Percentiles rank a stretch among this genome's conserved stretches.
These are phyloP conservation scores for Maudiozyma pseudohumilis DNA, from an alignment of 805 yeast genomes.

Conservation along the genomic window DNA sequence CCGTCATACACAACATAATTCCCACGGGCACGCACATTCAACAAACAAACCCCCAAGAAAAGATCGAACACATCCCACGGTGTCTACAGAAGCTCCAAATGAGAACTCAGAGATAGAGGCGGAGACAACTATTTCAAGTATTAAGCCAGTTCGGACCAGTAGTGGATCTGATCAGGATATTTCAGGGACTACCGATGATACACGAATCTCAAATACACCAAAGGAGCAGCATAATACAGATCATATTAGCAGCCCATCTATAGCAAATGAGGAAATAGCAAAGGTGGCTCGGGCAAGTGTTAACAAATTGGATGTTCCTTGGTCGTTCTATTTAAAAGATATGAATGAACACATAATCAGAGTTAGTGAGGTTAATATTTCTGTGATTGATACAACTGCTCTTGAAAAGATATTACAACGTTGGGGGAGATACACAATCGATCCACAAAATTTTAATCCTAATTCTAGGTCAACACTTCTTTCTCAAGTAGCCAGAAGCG, in stretches of 20 bases:
- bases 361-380: slow-evolving; percentile 44
- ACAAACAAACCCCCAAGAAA: too few species aligned
- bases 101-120: too few species aligned
- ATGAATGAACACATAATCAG: slow-evolving; percentile 52
- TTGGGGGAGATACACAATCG: slow-evolving; percentile 46
- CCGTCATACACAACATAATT: too few species aligned
- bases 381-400: slow-evolving; percentile 34
- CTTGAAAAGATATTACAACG: slow-evolving; percentile 41
- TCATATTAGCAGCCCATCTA: too few species aligned
- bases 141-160: too few species aligned
- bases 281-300: slow-evolving; percentile 12
- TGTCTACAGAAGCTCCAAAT: too few species aligned
- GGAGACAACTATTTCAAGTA: too few species aligned
- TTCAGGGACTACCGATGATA: too few species aligned
- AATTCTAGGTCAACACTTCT: slow-evolving; percentile 31
- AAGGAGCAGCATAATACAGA: too few species aligned
- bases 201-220: neutral
- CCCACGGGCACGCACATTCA: too few species aligned
- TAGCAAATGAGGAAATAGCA: neutral
- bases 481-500: slow-evolving; percentile 38
- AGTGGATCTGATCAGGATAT: too few species aligned
- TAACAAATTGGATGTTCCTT: slow-evolving; percentile 46
- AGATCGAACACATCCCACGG: neutral
- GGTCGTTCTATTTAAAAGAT: slow-evolving; percentile 45
- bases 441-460: slow-evolving; percentile 26